Evolutionary conservation across 345 rosid species (phyloP), one percentile per base, ranked within the genome.

Genomic region (Alliaria petiolata): DNA sequence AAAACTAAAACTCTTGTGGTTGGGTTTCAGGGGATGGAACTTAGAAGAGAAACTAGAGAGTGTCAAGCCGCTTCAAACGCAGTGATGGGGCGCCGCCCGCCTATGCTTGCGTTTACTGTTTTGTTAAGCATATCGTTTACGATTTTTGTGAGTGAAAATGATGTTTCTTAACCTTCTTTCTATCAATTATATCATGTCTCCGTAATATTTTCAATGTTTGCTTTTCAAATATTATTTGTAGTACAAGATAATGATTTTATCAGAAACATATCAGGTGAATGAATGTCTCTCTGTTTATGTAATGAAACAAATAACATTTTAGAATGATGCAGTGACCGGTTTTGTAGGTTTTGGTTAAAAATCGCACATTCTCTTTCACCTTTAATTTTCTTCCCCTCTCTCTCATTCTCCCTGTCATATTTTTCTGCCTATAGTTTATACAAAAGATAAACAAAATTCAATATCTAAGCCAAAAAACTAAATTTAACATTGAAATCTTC

Each of bases 21-120:
- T 45, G 56, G 33, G 31, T 55, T 82, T 50, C 75, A 92, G 98
- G 65, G 90, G 91, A 70, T 89, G 93, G 98, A 87, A 85, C 76
- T 80, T 89, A 80, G 95, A 87, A 71, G 72, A 80, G 75, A 79
- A 85, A 45, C 44, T 69, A 51, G 93, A 86, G 76, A 85, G 86
- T 55, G 84, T 19, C 20, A 59, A 53, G 69, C 31, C 69, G 54
- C 17, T 26, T 53, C 74, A 75, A 46, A 0, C 38, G 28, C 65
- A 75, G 35, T 68, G 36, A 38, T 28, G 3, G 50, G 28, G 30
- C 26, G 17, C 26, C 17, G 55, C 25, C 43, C 20, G 12, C 47
- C 33, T 25, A 36, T 65, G 26, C 71, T 73, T 47, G 36, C 54
- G 8, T 13, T 67, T 44, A 33, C n/a, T n/a, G n/a, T n/a, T n/a